Conservation (phyloP, 257 asterid species). For the Thymus mandschuricus region DNA sequence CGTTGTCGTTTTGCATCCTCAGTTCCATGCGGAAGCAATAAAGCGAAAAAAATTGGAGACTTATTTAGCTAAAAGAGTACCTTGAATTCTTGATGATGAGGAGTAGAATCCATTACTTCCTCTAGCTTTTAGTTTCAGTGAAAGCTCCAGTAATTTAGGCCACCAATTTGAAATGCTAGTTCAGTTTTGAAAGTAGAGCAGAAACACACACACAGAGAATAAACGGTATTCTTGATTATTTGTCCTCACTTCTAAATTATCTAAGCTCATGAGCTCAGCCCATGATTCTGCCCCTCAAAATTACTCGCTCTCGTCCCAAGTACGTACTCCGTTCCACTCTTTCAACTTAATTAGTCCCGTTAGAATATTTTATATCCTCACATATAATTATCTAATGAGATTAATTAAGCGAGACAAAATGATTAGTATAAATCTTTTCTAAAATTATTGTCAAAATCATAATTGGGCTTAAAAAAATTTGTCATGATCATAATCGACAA, state of each 20-base stretch:
- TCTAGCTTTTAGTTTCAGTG: neutral
- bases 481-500: no score
- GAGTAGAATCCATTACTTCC: slow-evolving; percentile 34
- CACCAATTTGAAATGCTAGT: neutral
- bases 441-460: no score
- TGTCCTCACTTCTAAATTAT: neutral
- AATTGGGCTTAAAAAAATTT: no score
- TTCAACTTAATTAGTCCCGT: no score
- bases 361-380: no score
- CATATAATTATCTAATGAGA: no score
- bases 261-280: neutral
- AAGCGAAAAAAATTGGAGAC: slow-evolving; percentile 5
- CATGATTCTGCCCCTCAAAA: neutral
- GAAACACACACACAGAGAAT: neutral
- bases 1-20: neutral
- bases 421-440: no score
- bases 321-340: no score
- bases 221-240: slow-evolving; percentile 5
- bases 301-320: no score
- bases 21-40: neutral
- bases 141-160: neutral
- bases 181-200: slow-evolving; percentile 2
- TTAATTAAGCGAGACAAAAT: no score
- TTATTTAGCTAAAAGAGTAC: slow-evolving; percentile 22
- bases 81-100: slow-evolving; percentile 39